Base-by-base conservation (phyloP, 2,329 filamentous ascomycete species). In the Elsinoe fawcettii region DNA sequence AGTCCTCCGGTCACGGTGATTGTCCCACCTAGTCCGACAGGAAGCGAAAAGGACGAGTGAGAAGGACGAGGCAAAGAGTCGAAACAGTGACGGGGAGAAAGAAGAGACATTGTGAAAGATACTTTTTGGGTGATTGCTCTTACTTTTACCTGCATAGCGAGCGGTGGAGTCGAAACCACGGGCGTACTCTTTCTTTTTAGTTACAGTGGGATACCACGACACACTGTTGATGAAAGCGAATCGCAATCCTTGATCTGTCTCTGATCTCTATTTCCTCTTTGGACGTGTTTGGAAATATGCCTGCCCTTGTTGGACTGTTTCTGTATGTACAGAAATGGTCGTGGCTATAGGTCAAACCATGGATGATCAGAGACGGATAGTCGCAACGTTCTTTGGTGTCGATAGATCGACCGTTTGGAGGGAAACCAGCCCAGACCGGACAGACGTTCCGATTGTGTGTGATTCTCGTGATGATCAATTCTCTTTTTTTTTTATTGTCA, bases 1-100 rank as follows among this genome's bases (percentile, higher is more conserved):
- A 62, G 53, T 37, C 59, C 63, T 44, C 63, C 63, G 2, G 61
- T 63, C 23, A 65, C 63, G 22, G 59, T 65, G 11, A 62, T 69
- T 18, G 66, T 67, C 20, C 67, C 67, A 39, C 67, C 68, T 11
- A 64, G 61, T 27, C 67, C 67, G 5, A 66, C 66, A 18, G 57
- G 44, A 12, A 51, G 16, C 23, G 34, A 51, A 27, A 36, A 36
- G 36, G 23, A 32, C 22, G 41, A 20, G 16, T 25, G 20, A 20
- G 51, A 20, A 18, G 16, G 30, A 16, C 9, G 16, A 23, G 25
- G n/a, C n/a, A 16, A 37, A 37, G 9, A 37, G 34, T 37, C 34
- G 34, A 37, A 5, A 37, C 34, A 37, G 34, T 37, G 5, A 66
- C 66, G 23, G 55, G 44, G 16, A 51, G 16, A n/a, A n/a, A 16